A percentile compares a stretch with the other conserved stretches of the same genome.
Evolutionary conservation across 1,284 basidiomycete genomes (phyloP).

Genomic region (Dichomitus squalens): DNA sequence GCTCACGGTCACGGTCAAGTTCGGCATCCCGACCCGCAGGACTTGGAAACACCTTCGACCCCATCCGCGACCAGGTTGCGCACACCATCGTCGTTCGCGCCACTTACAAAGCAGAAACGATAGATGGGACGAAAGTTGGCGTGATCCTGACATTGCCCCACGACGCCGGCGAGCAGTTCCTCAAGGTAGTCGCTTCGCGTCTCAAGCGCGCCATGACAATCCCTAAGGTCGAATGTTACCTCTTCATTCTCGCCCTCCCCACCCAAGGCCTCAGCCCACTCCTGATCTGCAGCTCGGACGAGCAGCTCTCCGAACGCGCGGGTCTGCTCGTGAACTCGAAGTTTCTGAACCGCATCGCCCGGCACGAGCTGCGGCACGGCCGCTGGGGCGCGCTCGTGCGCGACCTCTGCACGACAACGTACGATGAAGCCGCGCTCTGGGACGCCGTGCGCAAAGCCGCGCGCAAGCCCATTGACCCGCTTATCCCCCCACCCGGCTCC

Average conservation of each 20-base stretch:
- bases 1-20: background rate
- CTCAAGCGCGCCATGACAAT: slow-evolving; percentile 27
- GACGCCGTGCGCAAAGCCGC: slow-evolving; percentile 65
- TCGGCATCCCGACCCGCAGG: background rate
- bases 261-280: slow-evolving; percentile 37
- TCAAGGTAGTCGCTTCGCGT: slow-evolving; percentile 49
- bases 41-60: slow-evolving; percentile 48
- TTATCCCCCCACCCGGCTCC: slow-evolving; percentile 62
- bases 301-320: slow-evolving; percentile 60
- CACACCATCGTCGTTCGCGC: slow-evolving; percentile 58
- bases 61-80: slow-evolving; percentile 64
- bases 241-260: slow-evolving; percentile 54
- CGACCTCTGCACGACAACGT: slow-evolving; percentile 52
- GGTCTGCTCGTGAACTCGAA: slow-evolving; percentile 64
- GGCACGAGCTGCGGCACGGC: slow-evolving; percentile 26
- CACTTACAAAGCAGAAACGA: slow-evolving; percentile 48
- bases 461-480: slow-evolving; percentile 57
- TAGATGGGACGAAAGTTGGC: slow-evolving; percentile 56
- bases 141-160: slow-evolving; percentile 61
- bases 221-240: slow-evolving; percentile 41
- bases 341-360: slow-evolving; percentile 58
- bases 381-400: slow-evolving; percentile 51
- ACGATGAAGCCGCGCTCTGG: slow-evolving; percentile 65
- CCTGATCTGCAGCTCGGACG: slow-evolving; percentile 56
- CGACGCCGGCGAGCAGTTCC: slow-evolving; percentile 52